Evolutionary conservation across 805 yeast species (phyloP).

Genomic region (Schwanniomyces vanrijiae): DNA sequence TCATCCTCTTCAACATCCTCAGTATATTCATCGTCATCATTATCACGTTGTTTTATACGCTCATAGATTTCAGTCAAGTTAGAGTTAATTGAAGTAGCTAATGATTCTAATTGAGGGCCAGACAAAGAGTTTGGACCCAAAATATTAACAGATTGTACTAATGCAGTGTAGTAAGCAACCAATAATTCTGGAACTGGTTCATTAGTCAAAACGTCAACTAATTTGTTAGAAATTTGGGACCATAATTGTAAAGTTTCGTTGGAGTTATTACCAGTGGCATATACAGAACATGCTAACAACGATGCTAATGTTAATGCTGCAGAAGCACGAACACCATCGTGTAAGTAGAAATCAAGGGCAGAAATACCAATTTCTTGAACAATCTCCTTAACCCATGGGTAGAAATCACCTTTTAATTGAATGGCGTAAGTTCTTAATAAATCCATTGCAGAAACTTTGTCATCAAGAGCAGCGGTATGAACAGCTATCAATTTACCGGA

Average conservation of each 20-base stretch:
- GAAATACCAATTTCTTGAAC: slow-evolving; percentile 81
- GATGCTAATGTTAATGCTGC: slow-evolving; percentile 85
- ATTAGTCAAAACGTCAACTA: slow-evolving; percentile 63
- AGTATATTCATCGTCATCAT: slow-evolving; percentile 79
- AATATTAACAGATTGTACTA: slow-evolving; percentile 63
- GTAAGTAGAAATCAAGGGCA: slow-evolving; percentile 85
- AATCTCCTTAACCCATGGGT: slow-evolving; percentile 78
- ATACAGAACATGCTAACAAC: slow-evolving; percentile 62
- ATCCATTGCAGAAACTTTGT: slow-evolving; percentile 90
- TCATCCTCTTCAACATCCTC: slow-evolving; percentile 87
- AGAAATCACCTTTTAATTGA: slow-evolving; percentile 77
- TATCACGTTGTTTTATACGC: slow-evolving; percentile 71
- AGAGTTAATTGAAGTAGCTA: slow-evolving; percentile 59
- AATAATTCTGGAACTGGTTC: slow-evolving; percentile 86
- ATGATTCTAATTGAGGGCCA: slow-evolving; percentile 50
- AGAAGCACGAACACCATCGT: slow-evolving; percentile 92
- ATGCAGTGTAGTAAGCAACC: slow-evolving; percentile 72
- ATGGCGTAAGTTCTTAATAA: slow-evolving; percentile 81
- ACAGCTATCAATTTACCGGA: slow-evolving; percentile 93
- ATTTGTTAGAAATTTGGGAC: slow-evolving; percentile 65
- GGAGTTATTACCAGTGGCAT: slow-evolving; percentile 55
- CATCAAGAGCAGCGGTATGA: slow-evolving; percentile 92
- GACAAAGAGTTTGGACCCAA: slow-evolving; percentile 66
- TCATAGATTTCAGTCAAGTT: slow-evolving; percentile 67
- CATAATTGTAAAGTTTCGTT: slow-evolving; percentile 66